These are phyloP conservation scores for Pontederia crassipes DNA, from an alignment of 176 grass and related monocot genomes.

Conservation along the genomic window DNA sequence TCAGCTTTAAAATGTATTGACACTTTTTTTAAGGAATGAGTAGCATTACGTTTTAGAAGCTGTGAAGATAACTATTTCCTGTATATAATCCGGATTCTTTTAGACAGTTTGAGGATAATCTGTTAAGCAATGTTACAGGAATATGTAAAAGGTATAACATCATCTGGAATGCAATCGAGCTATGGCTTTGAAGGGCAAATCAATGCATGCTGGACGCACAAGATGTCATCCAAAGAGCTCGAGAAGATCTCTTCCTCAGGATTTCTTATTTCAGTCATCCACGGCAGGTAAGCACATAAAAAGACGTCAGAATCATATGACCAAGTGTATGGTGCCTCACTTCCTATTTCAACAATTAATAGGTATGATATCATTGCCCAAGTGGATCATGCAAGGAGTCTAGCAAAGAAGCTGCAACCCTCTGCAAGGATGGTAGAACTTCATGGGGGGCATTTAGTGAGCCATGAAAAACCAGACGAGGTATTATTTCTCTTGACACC, in stretches of 20 bases:
- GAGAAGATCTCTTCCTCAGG: constrained; percentile 47
- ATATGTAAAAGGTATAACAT: constrained; percentile 64
- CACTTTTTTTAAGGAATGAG: too few relatives aligned
- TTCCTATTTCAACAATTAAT: background rate
- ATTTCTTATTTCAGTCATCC: constrained; percentile 56
- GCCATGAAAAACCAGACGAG: constrained; percentile 60
- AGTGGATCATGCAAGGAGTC: constrained; percentile 46
- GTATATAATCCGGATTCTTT: too few relatives aligned
- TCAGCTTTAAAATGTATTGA: too few relatives aligned
- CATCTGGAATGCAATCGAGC: constrained; percentile 59
- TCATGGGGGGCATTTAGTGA: constrained; percentile 60
- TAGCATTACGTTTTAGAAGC: too few relatives aligned
- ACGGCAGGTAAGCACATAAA: constrained; percentile 42
- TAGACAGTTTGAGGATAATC: too few relatives aligned
- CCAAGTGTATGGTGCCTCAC: background rate
- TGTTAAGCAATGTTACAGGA: constrained; percentile 17
- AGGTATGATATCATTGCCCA: constrained; percentile 72
- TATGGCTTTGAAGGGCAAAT: constrained; percentile 67
- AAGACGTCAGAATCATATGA: background rate
- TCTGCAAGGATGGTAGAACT: constrained; percentile 61
- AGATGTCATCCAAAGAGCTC: constrained; percentile 44
- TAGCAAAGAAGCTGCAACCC: constrained; percentile 59
- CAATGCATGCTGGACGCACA: constrained; percentile 73
- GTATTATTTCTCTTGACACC: constrained; percentile 11
- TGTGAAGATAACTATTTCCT: too few relatives aligned